A percentile compares a stretch with the other conserved stretches of the same genome.
Conservation (phyloP, 1,139 yeast genomes). For the Diutina pseudorugosa region DNA sequence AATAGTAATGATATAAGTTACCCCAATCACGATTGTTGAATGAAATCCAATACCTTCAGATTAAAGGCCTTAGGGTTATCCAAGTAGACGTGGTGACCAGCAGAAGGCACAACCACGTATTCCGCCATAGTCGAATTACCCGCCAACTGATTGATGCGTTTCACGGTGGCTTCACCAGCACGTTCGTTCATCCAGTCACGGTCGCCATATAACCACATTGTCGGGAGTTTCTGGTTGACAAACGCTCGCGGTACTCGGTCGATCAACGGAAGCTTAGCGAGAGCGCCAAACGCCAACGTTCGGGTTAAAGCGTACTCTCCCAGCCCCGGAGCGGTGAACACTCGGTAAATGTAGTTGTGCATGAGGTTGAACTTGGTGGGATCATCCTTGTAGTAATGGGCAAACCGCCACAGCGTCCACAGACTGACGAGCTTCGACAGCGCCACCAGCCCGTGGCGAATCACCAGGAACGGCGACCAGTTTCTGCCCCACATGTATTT, state of each 20-base stretch:
- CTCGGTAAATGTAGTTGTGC: conserved; percentile 31
- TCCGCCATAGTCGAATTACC: conserved; percentile 7
- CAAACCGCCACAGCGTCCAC: conserved; percentile 33
- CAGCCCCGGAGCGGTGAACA: conserved; percentile 29
- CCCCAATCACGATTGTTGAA: not conserved
- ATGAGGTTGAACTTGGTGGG: conserved; percentile 21
- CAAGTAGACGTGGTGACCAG: conserved; percentile 65
- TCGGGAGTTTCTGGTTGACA: conserved; percentile 26
- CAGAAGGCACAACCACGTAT: conserved; percentile 7
- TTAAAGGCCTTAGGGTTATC: conserved; percentile 40
- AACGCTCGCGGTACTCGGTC: conserved; percentile 30
- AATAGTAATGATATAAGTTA: too few relatives aligned
- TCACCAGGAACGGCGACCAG: conserved; percentile 24
- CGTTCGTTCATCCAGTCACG: conserved; percentile 17
- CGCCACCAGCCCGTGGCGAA: conserved; percentile 25
- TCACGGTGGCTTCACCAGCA: conserved; percentile 29
- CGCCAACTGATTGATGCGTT: conserved; percentile 27
- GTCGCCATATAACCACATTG: conserved; percentile 36
- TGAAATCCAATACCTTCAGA: not conserved
- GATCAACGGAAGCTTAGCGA: conserved; percentile 30
- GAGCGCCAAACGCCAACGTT: conserved; percentile 26
- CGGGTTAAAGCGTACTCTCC: conserved; percentile 36
- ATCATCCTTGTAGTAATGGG: conserved; percentile 19
- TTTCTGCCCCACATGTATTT: conserved; percentile 25
- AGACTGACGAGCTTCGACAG: conserved; percentile 24